Base-by-base conservation (phyloP, 345 rosid species). In the Bruguiera sexangula region DNA sequence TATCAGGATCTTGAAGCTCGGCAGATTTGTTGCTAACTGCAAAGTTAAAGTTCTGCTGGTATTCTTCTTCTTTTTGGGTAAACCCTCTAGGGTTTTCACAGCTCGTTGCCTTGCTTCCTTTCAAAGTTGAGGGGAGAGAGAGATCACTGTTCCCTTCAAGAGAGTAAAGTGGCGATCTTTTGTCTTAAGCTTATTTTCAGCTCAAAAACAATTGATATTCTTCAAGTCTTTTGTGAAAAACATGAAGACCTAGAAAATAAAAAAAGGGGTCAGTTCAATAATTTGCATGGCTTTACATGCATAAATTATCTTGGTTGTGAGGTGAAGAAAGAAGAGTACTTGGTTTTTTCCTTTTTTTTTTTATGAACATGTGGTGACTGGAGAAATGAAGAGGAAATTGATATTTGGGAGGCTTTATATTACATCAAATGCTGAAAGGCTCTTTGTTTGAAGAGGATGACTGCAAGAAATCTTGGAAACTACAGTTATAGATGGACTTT, bases 211-310 rank as follows among this genome's bases (percentile, higher is more conserved):
- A 24, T 48, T 22, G 67, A 21, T 11, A 29, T 15, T 34, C 70
- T 55, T 24, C 34, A 18, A 19, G 50, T 54, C 29, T 37, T 66
- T 22, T 55, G 62, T 20, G 31, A 53, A 2, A 43, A 30, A 4
- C 30, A 39, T 15, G 30, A 63, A 71, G 43, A 24, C 24, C 21
- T 54, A 58, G 56, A 34, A 51, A 8, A 51, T n/a, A 53, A 22
- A 57, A 22, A 65, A 60, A 60, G 15, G 61, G 54, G 67, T 67
- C 67, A 53, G 29, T 37, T 55, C 43, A 34, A 60, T 70, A 51
- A 66, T 39, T 21, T 73, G 76, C 76, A 73, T 73, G 76, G 76
- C 8, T 37, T 53, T 43, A 22, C 60, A 56, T 56, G 60, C 22
- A 56, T 13, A 43, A 43, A 43, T 13, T 15, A 13, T 11, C 50